A percentile compares a stretch with the other conserved stretches of the same genome.
phyloP scores from a whole-genome alignment of 306 rosid species.

The Acacia crassicarpa region DNA sequence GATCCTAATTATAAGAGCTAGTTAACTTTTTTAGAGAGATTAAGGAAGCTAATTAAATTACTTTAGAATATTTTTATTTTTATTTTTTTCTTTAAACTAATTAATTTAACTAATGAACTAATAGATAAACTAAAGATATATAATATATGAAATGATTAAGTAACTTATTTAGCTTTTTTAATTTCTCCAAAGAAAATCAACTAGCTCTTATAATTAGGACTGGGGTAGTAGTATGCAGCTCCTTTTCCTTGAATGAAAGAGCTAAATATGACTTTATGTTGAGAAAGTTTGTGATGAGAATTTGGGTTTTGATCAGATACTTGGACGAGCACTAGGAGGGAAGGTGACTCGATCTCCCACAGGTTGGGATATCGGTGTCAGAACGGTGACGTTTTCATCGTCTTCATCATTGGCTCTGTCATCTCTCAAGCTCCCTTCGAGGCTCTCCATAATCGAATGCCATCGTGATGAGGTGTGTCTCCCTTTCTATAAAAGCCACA shows the following conservation, averaged over 20 bases:
- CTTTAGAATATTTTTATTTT: too few relatives aligned
- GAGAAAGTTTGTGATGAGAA: not conserved
- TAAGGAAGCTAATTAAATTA: too few relatives aligned
- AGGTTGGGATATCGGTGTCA: conserved; percentile 91
- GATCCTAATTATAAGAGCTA: too few relatives aligned
- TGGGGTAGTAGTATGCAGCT: not conserved
- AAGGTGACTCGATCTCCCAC: conserved; percentile 66
- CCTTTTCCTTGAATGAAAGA: not conserved
- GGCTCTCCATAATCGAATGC: conserved; percentile 67
- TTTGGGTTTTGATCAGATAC: conserved; percentile 47
- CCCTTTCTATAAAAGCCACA: not conserved
- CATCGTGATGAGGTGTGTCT: conserved; percentile 85
- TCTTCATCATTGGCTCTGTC: conserved; percentile 41
- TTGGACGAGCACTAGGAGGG: conserved; percentile 85
- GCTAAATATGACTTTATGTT: not conserved
- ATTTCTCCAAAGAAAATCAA: too few relatives aligned
- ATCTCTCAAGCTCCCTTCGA: conserved; percentile 59
- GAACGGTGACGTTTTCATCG: conserved; percentile 56
- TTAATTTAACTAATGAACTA: too few relatives aligned
- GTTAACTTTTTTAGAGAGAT: too few relatives aligned
- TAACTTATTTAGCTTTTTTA: too few relatives aligned
- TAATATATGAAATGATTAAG: too few relatives aligned
- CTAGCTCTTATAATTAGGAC: too few relatives aligned
- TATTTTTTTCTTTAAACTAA: too few relatives aligned
- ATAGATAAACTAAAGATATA: too few relatives aligned